Evolutionary conservation across 495 filamentous ascomycete species (phyloP).

Genomic region (Penicillium coffeae): DNA sequence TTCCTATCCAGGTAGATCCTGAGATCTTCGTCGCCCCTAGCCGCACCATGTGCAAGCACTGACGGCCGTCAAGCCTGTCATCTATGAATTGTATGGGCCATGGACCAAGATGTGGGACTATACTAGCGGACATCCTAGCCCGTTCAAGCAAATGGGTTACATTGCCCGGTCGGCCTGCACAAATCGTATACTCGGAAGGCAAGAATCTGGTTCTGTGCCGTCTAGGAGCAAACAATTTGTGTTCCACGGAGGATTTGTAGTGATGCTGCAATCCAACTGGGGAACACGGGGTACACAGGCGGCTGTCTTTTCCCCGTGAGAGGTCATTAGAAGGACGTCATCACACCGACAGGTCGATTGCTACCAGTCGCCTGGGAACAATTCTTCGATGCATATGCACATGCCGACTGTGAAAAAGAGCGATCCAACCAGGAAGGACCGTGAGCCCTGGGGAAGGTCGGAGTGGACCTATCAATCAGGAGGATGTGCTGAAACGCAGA

Average conservation of each 20-base stretch:
- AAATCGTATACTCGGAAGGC: too few relatives aligned
- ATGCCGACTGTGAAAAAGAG: constrained; percentile 7
- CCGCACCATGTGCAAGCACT: constrained; percentile 6
- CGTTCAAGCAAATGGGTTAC: not conserved
- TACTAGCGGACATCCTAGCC: too few relatives aligned
- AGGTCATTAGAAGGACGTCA: not conserved
- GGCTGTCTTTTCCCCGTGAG: not conserved
- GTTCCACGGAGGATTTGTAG: too few relatives aligned
- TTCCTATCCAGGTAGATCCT: not conserved
- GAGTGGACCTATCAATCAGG: constrained; percentile 13
- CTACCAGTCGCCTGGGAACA: not conserved
- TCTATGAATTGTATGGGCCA: not conserved
- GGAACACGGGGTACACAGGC: too few relatives aligned
- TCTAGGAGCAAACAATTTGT: too few relatives aligned
- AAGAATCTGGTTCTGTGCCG: too few relatives aligned
- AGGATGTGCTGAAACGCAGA: constrained; percentile 11
- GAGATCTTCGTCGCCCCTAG: constrained; percentile 9
- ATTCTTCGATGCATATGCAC: constrained; percentile 1
- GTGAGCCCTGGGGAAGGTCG: not conserved
- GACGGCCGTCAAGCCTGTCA: not conserved
- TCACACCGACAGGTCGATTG: not conserved
- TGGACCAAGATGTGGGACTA: not conserved
- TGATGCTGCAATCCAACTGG: too few relatives aligned
- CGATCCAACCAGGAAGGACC: not conserved
- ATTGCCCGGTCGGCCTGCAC: not conserved